A percentile compares a stretch with the other conserved stretches of the same genome.
Conservation (phyloP, 202 grass and related monocot genomes). For the Eragrostis tef region DNA sequence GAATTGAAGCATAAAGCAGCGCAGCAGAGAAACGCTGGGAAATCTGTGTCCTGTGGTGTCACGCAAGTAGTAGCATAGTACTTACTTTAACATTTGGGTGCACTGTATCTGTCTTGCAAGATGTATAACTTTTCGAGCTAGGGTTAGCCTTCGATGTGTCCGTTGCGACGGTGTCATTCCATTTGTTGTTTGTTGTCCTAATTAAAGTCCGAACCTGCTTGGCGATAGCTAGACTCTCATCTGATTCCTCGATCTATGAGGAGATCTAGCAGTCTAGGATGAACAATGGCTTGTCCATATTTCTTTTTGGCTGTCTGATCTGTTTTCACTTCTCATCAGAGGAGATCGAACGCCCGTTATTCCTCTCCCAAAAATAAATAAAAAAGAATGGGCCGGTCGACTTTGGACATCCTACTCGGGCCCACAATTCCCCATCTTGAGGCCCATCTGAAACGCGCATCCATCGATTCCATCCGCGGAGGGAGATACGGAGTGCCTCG, state of each 20-base stretch:
- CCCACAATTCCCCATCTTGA: too few relatives aligned
- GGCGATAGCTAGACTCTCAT: neutral
- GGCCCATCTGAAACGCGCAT: too few relatives aligned
- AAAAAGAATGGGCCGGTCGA: too few relatives aligned
- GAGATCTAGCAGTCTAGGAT: neutral
- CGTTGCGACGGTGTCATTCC: neutral
- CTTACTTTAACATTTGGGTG: neutral
- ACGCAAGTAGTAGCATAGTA: neutral
- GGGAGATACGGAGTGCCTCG: too few relatives aligned
- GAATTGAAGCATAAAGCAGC: constrained; percentile 34
- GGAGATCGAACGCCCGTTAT: too few relatives aligned
- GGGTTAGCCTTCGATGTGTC: neutral
- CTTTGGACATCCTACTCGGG: too few relatives aligned
- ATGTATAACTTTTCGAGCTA: neutral
- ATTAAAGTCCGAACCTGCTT: neutral
- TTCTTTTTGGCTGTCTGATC: too few relatives aligned
- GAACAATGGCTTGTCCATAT: too few relatives aligned
- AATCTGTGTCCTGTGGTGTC: constrained; percentile 19
- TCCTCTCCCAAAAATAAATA: too few relatives aligned
- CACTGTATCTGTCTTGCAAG: neutral
- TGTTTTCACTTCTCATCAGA: too few relatives aligned
- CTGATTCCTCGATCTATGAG: neutral
- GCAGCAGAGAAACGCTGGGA: constrained; percentile 18
- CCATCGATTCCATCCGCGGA: too few relatives aligned
- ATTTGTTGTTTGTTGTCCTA: neutral